Evolutionary conservation across 2,329 filamentous ascomycete species (phyloP).

Genomic region (Lecanicillium sp.): DNA sequence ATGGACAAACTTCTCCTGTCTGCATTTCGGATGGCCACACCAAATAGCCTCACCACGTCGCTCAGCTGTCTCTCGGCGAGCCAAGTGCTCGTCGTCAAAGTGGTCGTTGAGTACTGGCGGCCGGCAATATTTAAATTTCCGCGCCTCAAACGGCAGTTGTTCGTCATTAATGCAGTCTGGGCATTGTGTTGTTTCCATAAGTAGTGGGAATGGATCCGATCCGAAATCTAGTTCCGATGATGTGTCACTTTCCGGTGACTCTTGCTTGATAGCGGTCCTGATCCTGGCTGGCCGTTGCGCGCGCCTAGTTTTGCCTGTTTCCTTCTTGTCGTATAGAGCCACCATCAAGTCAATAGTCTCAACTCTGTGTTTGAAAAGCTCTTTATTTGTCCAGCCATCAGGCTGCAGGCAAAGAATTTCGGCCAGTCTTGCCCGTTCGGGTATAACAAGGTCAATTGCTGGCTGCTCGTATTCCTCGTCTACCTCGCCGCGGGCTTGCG

Average conservation of each 20-base stretch:
- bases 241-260: conserved; percentile 4
- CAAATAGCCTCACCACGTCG: conserved; percentile 14
- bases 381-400: conserved; percentile 13
- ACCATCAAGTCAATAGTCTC: conserved; percentile 19
- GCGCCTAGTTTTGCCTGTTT: conserved; percentile 16
- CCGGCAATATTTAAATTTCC: conserved; percentile 1
- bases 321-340: conserved; percentile 19
- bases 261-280: conserved; percentile 2
- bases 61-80: conserved; percentile 15
- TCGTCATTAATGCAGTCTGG: conserved; percentile 18
- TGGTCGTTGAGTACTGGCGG: conserved; percentile 16
- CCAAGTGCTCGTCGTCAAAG: conserved; percentile 20
- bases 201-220: conserved; percentile 16
- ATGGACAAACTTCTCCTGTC: conserved; percentile 17
- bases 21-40: conserved; percentile 17
- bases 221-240: not conserved
- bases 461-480: conserved; percentile 19
- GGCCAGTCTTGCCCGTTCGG: conserved; percentile 17
- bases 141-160: conserved; percentile 14
- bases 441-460: conserved; percentile 18
- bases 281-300: not conserved
- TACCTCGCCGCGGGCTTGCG: conserved; percentile 17
- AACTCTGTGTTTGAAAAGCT: conserved; percentile 15
- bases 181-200: conserved; percentile 18
- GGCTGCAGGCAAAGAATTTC: conserved; percentile 18